These are phyloP conservation scores for Corymbia citriodora DNA, from an alignment of 441 rosid genomes.

Conservation along the genomic window DNA sequence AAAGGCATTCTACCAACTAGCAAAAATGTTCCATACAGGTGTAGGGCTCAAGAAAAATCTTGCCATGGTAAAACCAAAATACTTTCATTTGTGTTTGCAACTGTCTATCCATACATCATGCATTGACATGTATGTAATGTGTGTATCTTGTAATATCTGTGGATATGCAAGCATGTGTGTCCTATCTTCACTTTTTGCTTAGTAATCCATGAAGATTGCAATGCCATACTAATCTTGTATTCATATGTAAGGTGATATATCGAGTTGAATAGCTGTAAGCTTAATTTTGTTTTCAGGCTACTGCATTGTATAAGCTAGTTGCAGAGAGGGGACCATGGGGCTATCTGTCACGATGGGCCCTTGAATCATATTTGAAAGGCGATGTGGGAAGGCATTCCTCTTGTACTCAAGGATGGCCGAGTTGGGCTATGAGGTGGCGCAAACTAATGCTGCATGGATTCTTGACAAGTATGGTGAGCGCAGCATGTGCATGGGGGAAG, in stretches of 20 bases:
- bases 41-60: conserved; percentile 81
- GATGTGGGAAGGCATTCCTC: conserved; percentile 89
- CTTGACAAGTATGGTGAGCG: conserved; percentile 88
- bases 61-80: conserved; percentile 45
- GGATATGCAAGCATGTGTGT: neutral
- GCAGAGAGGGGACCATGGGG: conserved; percentile 99
- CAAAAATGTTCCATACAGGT: conserved; percentile 98
- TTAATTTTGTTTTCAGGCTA: conserved; percentile 51
- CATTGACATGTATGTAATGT: neutral
- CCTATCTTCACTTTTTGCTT: neutral
- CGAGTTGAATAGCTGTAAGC: neutral
- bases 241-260: neutral
- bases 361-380: conserved; percentile 91
- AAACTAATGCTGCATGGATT: conserved; percentile 99
- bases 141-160: neutral
- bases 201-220: neutral
- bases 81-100: neutral
- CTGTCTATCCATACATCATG: neutral
- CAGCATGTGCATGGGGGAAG: conserved; percentile 96
- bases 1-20: conserved; percentile 95
- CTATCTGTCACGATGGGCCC: conserved; percentile 97
- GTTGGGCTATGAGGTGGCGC: conserved; percentile 96
- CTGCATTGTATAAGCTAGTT: conserved; percentile 86
- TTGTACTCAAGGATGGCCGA: conserved; percentile 94
- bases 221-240: neutral